Evolutionary conservation across 176 grass and related monocot genomes (phyloP).

Genomic region (Oryza meridionalis): DNA sequence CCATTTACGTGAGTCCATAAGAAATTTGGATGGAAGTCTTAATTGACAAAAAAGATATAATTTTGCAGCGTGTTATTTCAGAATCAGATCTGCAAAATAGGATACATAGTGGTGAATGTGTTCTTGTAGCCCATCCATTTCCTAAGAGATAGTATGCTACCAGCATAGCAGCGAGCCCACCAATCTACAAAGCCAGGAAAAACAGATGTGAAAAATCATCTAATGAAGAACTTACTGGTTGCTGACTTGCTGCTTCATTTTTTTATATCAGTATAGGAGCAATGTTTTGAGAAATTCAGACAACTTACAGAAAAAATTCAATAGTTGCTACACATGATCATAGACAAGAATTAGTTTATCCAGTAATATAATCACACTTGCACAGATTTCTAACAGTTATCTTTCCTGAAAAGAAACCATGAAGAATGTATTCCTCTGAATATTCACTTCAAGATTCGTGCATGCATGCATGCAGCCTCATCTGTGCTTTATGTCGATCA

Average conservation of each 20-base stretch:
- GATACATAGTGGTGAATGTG: constrained; percentile 95
- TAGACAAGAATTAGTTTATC: constrained; percentile 4
- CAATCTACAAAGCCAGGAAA: constrained; percentile 62
- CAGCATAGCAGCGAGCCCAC: constrained; percentile 90
- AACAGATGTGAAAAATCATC: constrained; percentile 1
- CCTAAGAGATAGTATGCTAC: constrained; percentile 90
- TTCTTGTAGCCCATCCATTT: constrained; percentile 85
- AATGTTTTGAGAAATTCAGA: constrained; percentile 13
- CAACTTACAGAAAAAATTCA: background rate
- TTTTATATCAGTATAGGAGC: constrained; percentile 1
- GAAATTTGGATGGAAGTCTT: background rate
- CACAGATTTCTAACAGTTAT: background rate
- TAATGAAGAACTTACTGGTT: constrained; percentile 17
- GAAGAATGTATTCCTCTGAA: background rate
- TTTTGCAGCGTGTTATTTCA: constrained; percentile 27
- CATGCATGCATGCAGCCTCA: background rate
- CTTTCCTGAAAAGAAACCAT: constrained; percentile 26
- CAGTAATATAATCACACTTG: constrained; percentile 2
- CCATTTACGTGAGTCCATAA: constrained; percentile 9
- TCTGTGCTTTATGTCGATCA: constrained; percentile 7
- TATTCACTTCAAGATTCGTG: background rate
- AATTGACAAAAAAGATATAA: constrained; percentile 13
- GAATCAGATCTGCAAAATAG: constrained; percentile 34
- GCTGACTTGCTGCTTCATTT: constrained; percentile 20
- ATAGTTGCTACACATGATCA: constrained; percentile 14